Evolutionary conservation across 176 grass and related monocot genomes (phyloP), one percentile per base, ranked within the genome.

Genomic region (bread wheat (Triticum aestivum)): DNA sequence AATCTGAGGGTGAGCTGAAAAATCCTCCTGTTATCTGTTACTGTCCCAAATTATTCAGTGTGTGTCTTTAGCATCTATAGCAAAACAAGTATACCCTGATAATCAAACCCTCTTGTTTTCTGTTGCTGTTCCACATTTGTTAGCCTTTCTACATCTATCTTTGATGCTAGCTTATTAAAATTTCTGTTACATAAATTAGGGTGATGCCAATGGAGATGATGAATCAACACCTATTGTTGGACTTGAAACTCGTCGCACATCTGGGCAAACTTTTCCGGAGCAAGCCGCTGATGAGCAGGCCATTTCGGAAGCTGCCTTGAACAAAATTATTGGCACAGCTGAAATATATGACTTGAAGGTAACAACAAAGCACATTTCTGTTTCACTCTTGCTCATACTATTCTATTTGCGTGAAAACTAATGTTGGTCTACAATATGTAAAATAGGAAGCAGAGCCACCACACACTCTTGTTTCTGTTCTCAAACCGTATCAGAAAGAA

Each of bases 401-500:
- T 21, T 24, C n/a, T 44, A 68, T 69, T 56, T 52, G 23, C 26
- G 14, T 61, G 77, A 21, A 11, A 71, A 38, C 5, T 37, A 63
- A 71, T 27, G 9, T 29, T 49, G 42, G 6, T 51, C 47, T 37
- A 88, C 77, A 65, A 34, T 23, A 67, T 4, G 21, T 56, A 61
- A 52, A 78, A 72, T 52, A 98, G 96, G 96, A 98, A 98, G 93
- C 89, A 75, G 81, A 95, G 52, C 87, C 89, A 4, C 96, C 96
- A 42, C 73, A 62, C 54, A 92, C 96, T 58, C 91, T 98, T 73
- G 78, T 89, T 15, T 93, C 82, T 47, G 84, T 90, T 80, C 86
- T 98, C 73, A 89, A 91, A 80, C 96, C 93, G 4, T 98, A 98
- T 78, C 93, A 98, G 75, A 98, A 95, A 58, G 89, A 98, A 85